Base-by-base conservation (phyloP, 495 filamentous ascomycete species). In the Trichocladium uniseriatum region DNA sequence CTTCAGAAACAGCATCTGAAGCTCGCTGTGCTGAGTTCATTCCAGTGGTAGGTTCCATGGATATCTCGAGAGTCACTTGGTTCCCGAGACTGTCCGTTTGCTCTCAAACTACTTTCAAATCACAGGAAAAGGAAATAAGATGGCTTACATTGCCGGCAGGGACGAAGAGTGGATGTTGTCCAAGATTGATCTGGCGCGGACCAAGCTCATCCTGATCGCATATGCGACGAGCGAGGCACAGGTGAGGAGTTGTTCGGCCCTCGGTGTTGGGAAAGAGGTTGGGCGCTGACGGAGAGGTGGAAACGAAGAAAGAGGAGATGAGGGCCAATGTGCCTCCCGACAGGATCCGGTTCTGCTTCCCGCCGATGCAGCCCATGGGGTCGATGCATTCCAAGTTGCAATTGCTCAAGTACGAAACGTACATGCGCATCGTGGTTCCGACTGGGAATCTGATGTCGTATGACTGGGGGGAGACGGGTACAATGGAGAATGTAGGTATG, bases 381-480 rank as follows among this genome's bases (percentile, higher is more conserved):
- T 54, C 73, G 55, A 95, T 94, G 89, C 89, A 95, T 58, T 92
- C 87, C 5, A 95, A 95, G 56, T 65, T 95, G 11, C 86, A 88
- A 76, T 70, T 95, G 0, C 72, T 95, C 0, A 89, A 86, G 54
- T 82, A 88, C 52, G 69, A 73, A 0, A 57, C 51, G 0, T 79
- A 89, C 57, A 59, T 94, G 2, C 76, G 89, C 0, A 74, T 95
- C 9, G 89, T 77, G 0, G 75, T 95, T 0, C 89, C 89, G 0
- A 89, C 78, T 8, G 89, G 86, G 0, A 95, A 95, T 51, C 62
- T 94, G 4, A 76, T 82, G n/a, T 67, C 75, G 1, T 84, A 80
- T 54, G 89, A 95, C 60, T 94, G 89, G 89, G 89, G 89, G 0
- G 89, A 91, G 58, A 74, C 75, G 3, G 80, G 82, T 0, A 57